Evolutionary conservation across 257 asterid genomes (phyloP).

Genomic region (Solanum pennellii): DNA sequence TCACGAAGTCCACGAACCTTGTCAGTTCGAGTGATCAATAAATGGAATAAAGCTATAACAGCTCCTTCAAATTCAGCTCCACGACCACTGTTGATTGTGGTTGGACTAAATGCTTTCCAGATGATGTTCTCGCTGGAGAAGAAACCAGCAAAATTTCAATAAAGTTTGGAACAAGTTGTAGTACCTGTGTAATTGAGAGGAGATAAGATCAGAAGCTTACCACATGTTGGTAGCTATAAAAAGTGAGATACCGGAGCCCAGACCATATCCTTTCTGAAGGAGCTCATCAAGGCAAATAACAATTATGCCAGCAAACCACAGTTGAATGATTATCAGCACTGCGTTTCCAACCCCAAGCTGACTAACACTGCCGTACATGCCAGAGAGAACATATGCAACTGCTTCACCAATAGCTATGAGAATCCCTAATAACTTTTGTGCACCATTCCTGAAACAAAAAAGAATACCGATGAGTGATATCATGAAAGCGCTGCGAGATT

Average conservation of each 20-base stretch:
- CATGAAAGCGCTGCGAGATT: neutral
- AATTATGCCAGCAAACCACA: conserved; percentile 77
- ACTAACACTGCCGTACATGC: conserved; percentile 76
- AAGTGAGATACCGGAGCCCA: conserved; percentile 80
- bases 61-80: conserved; percentile 95
- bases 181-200: neutral
- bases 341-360: conserved; percentile 90
- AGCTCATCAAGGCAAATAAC: conserved; percentile 79
- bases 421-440: conserved; percentile 71
- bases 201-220: conserved; percentile 17
- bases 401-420: conserved; percentile 81
- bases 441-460: conserved; percentile 48
- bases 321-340: conserved; percentile 65
- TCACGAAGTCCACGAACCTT: conserved; percentile 76
- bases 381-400: conserved; percentile 77
- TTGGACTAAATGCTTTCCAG: conserved; percentile 88
- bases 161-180: neutral
- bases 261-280: conserved; percentile 78
- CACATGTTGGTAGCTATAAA: conserved; percentile 82
- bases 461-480: neutral
- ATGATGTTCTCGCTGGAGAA: conserved; percentile 61
- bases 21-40: conserved; percentile 66
- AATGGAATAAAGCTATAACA: conserved; percentile 76
- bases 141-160: neutral
- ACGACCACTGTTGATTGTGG: conserved; percentile 76